Base-by-base conservation (phyloP, 768 basidiomycete species). In the Rhodosporidiobolus sp. region DNA sequence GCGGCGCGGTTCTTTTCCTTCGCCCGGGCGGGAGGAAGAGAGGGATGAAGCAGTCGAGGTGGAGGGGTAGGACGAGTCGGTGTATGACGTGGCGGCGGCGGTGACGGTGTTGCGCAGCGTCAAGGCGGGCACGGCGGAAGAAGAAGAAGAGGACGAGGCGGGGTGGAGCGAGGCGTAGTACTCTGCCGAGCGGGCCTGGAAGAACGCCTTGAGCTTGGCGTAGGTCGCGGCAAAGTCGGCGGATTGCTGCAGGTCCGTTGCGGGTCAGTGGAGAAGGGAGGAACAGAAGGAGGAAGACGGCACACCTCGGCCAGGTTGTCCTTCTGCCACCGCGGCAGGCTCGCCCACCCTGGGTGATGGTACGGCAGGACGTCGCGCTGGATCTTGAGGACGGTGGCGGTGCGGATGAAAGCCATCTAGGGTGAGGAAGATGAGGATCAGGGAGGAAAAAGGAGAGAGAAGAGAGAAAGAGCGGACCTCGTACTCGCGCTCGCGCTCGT, bases 21-120 rank as follows among this genome's bases (percentile, higher is more conserved):
- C 58, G 24, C 8, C 58, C 20, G 8, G 56, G 35, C 24, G 56
- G 19, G 7, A 17, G 56, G 50, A 1, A 24, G 60, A 30, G 3
- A 17, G 38, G 14, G 55, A 7, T 4, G 1, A 35, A 19, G 28
- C 3, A 32, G 53, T 24, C 3, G 11, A 30, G 20, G 54, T 22
- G 34, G 43, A 19, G 5, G 28, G 55, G 24, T 60, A 26, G 4
- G 53, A 46, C 12, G 68, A 58, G 43, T 57, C 57, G 43, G 30
- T n/a, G 55, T 67, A 67, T 24, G 54, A 26, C 24, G 24, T n/a
- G 1, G 61, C 35, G 34, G 70, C 65, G 48, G 65, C 30, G 11
- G 62, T 56, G 50, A 75, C 67, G 16, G 74, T 75, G 61, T 75
- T 72, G 32, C 67, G 63, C 28, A 72, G 74, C 14, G 66, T 65